Conservation (phyloP, 164 flowering plant species). For the Paratinospora sagittata region DNA sequence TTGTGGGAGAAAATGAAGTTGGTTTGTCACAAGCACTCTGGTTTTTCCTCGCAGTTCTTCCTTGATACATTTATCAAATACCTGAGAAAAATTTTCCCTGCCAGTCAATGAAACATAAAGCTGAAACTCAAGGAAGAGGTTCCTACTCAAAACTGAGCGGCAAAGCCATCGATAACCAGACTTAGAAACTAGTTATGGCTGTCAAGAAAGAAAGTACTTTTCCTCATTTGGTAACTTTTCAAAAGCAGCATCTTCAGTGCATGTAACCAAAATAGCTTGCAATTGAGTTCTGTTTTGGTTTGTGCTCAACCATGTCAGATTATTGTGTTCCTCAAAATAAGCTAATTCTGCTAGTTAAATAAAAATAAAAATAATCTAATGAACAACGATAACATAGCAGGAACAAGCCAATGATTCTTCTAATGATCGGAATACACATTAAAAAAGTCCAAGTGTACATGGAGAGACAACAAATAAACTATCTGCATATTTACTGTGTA, state of each 20-base stretch:
- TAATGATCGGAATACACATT: background rate
- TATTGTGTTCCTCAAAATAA: background rate
- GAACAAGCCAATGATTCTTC: background rate
- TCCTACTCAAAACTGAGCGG: background rate
- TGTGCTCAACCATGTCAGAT: background rate
- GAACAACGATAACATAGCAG: background rate
- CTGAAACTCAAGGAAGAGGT: background rate
- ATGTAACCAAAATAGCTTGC: background rate
- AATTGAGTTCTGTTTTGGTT: background rate
- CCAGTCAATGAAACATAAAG: constrained; percentile 2
- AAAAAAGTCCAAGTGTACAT: too few species aligned
- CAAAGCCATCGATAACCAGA: constrained; percentile 2
- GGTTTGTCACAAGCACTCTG: constrained; percentile 94
- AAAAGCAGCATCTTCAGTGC: background rate
- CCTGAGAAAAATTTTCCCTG: constrained; percentile 36
- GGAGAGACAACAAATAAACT: too few species aligned
- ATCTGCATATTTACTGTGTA: too few species aligned
- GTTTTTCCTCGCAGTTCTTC: constrained; percentile 80
- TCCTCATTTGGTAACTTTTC: background rate
- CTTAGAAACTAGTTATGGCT: background rate
- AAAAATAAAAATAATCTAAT: background rate
- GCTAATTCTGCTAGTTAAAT: background rate
- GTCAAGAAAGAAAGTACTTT: background rate
- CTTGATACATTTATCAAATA: constrained; percentile 87
- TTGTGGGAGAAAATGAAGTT: constrained; percentile 92